Evolutionary conservation across 1,284 basidiomycete genomes (phyloP).

Genomic region (Takashimella tepidaria): DNA sequence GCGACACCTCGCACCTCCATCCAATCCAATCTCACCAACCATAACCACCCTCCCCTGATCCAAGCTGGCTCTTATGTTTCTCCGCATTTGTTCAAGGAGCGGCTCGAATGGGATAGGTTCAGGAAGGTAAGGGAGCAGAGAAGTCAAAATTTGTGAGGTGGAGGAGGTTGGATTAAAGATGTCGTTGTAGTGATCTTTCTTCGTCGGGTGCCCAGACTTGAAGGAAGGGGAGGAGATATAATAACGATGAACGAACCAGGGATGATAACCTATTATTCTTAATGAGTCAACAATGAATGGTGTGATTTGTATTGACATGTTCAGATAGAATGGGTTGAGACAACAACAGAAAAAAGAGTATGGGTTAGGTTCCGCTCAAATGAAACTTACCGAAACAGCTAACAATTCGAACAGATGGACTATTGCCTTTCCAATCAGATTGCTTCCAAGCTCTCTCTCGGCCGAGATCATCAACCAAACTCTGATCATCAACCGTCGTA

Average conservation of each 20-base stretch:
- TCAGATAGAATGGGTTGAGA: too few species aligned
- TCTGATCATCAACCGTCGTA: constrained; percentile 37
- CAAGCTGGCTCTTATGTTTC: constrained; percentile 16
- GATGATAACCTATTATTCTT: constrained; percentile 50
- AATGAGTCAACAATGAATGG: too few species aligned
- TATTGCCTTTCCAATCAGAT: background rate
- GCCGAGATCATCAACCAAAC: constrained; percentile 24
- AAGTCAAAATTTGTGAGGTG: constrained; percentile 14
- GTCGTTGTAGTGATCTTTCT: constrained; percentile 43
- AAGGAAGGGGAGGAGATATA: constrained; percentile 23
- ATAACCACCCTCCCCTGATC: constrained; percentile 32
- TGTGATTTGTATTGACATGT: too few species aligned
- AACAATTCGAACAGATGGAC: constrained; percentile 17
- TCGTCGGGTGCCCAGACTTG: constrained; percentile 12
- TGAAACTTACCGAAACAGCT: constrained; percentile 45
- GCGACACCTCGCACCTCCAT: constrained; percentile 45
- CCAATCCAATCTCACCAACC: constrained; percentile 51
- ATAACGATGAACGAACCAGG: constrained; percentile 51
- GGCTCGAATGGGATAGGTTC: constrained; percentile 35
- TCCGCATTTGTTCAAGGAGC: constrained; percentile 20
- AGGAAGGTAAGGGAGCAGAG: constrained; percentile 33
- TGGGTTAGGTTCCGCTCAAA: too few species aligned
- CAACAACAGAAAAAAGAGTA: too few species aligned
- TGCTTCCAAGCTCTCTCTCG: constrained; percentile 12
- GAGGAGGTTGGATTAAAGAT: constrained; percentile 37